These are phyloP conservation scores for Themeda triandra DNA, from an alignment of 176 grass and related monocot genomes.

Conservation along the genomic window DNA sequence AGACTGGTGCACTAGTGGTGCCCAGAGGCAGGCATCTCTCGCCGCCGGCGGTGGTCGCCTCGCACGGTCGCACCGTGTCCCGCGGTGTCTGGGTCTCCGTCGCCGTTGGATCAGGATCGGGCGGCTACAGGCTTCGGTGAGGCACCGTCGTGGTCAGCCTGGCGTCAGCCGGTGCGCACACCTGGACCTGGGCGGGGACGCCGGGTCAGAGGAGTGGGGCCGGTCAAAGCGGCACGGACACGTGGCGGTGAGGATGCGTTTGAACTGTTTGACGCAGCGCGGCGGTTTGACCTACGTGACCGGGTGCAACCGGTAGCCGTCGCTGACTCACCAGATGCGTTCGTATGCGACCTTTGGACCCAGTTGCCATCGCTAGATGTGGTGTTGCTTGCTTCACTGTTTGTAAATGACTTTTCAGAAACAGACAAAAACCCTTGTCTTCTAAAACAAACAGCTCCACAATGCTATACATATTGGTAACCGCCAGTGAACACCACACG, in stretches of 20 bases:
- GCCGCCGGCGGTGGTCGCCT: not conserved
- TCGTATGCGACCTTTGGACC: slow-evolving; percentile 17
- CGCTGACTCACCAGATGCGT: slow-evolving; percentile 38
- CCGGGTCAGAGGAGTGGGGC: not conserved
- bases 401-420: too few species aligned
- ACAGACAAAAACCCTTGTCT: too few species aligned
- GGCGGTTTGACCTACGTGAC: slow-evolving; percentile 27
- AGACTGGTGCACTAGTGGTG: not conserved
- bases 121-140: not conserved
- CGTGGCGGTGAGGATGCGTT: slow-evolving; percentile 24
- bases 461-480: too few species aligned
- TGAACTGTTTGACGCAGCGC: slow-evolving; percentile 42
- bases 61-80: too few species aligned
- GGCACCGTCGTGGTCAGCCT: slow-evolving; percentile 31
- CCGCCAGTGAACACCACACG: too few species aligned
- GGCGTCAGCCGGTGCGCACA: not conserved
- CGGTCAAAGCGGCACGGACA: slow-evolving; percentile 43
- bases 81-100: too few species aligned
- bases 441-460: too few species aligned
- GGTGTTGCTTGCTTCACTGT: too few species aligned
- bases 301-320: slow-evolving; percentile 40
- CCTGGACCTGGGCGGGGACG: not conserved
- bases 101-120: slow-evolving; percentile 12
- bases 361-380: not conserved
- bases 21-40: not conserved